These are phyloP conservation scores for Lodderomyces metapsilosis DNA, from an alignment of 1,139 yeast species.

Conservation along the genomic window DNA sequence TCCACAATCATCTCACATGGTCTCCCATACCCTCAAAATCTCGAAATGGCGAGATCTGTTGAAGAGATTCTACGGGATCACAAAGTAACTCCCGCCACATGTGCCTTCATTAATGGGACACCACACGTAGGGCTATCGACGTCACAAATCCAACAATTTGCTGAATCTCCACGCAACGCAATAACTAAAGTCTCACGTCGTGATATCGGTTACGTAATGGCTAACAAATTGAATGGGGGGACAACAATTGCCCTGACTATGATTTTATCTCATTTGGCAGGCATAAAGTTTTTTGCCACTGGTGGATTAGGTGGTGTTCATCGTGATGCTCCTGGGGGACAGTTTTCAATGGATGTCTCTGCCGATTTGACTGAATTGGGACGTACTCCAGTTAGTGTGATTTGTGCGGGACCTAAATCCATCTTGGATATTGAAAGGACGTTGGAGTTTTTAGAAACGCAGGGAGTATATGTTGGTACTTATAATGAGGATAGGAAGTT, in stretches of 20 bases:
- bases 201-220: slow-evolving; percentile 75
- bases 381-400: slow-evolving; percentile 80
- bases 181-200: slow-evolving; percentile 70
- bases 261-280: slow-evolving; percentile 74
- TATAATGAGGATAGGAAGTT: slow-evolving; percentile 38
- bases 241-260: slow-evolving; percentile 90
- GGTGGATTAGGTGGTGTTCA: slow-evolving; percentile 96
- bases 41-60: slow-evolving; percentile 68
- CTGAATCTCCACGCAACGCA: slow-evolving; percentile 28
- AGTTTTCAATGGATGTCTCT: slow-evolving; percentile 72
- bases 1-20: slow-evolving; percentile 92
- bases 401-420: slow-evolving; percentile 89
- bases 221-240: slow-evolving; percentile 67
- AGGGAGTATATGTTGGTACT: slow-evolving; percentile 65
- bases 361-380: slow-evolving; percentile 88
- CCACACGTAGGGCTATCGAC: slow-evolving; percentile 66
- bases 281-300: slow-evolving; percentile 84
- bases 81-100: slow-evolving; percentile 85
- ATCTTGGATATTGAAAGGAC: slow-evolving; percentile 79
- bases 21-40: slow-evolving; percentile 74
- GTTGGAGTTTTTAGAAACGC: slow-evolving; percentile 84
- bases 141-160: slow-evolving; percentile 50
- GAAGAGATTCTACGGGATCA: slow-evolving; percentile 57
- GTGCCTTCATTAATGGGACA: slow-evolving; percentile 70
- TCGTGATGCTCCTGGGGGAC: slow-evolving; percentile 59